Evolutionary conservation across 345 rosid species (phyloP).

Genomic region (Eucalyptus leucophloia): DNA sequence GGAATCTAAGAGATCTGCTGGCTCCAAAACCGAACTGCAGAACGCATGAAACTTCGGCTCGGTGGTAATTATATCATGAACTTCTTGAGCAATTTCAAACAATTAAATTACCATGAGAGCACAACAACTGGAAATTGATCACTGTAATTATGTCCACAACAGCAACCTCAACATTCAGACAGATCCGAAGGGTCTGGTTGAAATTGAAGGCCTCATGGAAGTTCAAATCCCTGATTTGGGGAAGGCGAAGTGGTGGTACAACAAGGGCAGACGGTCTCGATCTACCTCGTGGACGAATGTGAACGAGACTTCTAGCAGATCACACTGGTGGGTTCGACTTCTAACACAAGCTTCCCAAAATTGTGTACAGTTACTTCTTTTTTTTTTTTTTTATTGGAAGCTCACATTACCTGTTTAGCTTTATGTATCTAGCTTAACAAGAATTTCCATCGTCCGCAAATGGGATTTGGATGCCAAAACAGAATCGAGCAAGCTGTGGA

Average conservation of each 20-base stretch:
- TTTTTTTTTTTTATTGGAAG: constrained; percentile 14
- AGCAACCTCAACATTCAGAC: constrained; percentile 91
- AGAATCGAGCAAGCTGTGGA: constrained; percentile 85
- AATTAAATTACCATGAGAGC: not conserved
- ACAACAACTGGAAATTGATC: not conserved
- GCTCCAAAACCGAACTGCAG: constrained; percentile 38
- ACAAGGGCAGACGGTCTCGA: constrained; percentile 60
- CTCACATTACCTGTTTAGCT: constrained; percentile 48
- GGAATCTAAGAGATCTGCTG: constrained; percentile 64
- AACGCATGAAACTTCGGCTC: constrained; percentile 23
- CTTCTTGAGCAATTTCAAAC: not conserved
- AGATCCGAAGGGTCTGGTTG: constrained; percentile 72
- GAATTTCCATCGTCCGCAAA: constrained; percentile 57
- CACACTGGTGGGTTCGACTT: constrained; percentile 68
- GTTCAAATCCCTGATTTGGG: constrained; percentile 43
- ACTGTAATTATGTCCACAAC: constrained; percentile 4
- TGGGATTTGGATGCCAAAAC: constrained; percentile 37
- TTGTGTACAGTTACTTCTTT: constrained; percentile 1
- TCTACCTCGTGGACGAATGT: constrained; percentile 84
- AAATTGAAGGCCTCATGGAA: constrained; percentile 77
- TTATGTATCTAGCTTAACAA: constrained; percentile 64
- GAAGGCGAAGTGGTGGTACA: constrained; percentile 77
- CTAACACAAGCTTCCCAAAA: not conserved
- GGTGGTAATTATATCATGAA: constrained; percentile 23
- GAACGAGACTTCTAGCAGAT: constrained; percentile 84